Conservation (phyloP, 2,329 filamentous ascomycete species). For the Sclerotinia minor region DNA sequence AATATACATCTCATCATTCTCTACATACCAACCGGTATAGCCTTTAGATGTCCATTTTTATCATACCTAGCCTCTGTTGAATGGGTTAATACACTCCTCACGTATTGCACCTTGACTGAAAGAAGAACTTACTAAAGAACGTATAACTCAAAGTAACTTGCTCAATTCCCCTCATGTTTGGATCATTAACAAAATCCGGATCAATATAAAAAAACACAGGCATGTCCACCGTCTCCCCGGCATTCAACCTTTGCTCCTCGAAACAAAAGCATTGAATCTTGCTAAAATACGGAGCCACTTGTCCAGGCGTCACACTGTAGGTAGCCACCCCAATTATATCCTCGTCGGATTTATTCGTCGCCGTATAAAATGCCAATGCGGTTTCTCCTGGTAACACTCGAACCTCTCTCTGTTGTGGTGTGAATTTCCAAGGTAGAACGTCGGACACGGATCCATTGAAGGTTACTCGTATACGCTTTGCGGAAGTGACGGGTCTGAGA, state of each 20-base stretch:
- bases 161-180: conserved; percentile 91
- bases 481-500: conserved; percentile 75
- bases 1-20: conserved; percentile 24
- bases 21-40: conserved; percentile 33
- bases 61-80: conserved; percentile 76
- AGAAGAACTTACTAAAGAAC: conserved; percentile 84
- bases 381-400: conserved; percentile 94
- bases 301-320: conserved; percentile 93
- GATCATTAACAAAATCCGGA: conserved; percentile 87
- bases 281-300: conserved; percentile 96
- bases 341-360: conserved; percentile 82
- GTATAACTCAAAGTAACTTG: conserved; percentile 96
- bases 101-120: background rate
- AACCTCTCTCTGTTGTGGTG: conserved; percentile 94
- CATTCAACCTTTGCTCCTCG: conserved; percentile 91
- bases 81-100: background rate
- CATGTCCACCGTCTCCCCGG: conserved; percentile 98
- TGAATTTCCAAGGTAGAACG: conserved; percentile 95
- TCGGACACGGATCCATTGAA: conserved; percentile 97
- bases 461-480: conserved; percentile 86
- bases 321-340: conserved; percentile 99
- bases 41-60: conserved; percentile 67
- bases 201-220: conserved; percentile 99
- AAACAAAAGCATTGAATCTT: conserved; percentile 99
- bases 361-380: conserved; percentile 94